These are phyloP conservation scores for Pseudocercospora macadamiae DNA, from an alignment of 2,329 filamentous ascomycete genomes.

Conservation along the genomic window DNA sequence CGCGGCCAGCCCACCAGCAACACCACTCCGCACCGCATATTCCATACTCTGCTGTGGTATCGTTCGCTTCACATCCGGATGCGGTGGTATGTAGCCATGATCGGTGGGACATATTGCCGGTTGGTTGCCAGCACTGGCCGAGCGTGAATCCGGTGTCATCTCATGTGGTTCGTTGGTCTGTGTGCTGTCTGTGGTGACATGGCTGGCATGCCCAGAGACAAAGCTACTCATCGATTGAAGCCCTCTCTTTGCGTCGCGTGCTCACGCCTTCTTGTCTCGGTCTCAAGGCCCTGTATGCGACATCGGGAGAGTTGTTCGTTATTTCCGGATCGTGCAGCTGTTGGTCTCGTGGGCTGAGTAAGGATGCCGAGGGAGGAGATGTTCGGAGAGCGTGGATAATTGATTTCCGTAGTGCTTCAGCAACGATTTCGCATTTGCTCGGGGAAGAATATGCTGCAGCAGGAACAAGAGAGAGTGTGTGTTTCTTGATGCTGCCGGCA, in stretches of 20 bases:
- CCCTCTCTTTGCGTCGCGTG: constrained; percentile 14
- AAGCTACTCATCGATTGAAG: constrained; percentile 32
- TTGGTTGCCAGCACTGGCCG: constrained; percentile 30
- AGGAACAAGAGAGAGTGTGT: not conserved
- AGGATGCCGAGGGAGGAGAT: not conserved
- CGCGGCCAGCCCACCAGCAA: constrained; percentile 88
- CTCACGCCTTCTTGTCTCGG: constrained; percentile 9
- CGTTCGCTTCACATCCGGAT: constrained; percentile 48
- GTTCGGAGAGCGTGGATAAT: not conserved
- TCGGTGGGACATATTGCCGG: constrained; percentile 55
- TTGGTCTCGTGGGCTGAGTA: not conserved
- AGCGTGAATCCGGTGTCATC: constrained; percentile 34
- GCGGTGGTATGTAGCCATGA: constrained; percentile 53
- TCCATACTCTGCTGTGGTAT: constrained; percentile 74
- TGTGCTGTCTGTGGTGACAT: constrained; percentile 25
- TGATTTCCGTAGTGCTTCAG: too few relatives aligned
- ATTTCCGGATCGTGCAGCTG: constrained; percentile 8
- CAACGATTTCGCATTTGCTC: not conserved
- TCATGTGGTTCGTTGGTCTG: constrained; percentile 42
- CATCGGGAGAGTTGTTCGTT: constrained; percentile 16
- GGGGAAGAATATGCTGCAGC: not conserved
- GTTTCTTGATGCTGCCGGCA: not conserved
- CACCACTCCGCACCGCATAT: constrained; percentile 79
- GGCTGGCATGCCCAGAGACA: constrained; percentile 32
- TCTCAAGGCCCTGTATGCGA: constrained; percentile 16